Conservation (phyloP, 805 yeast species). For the Yarrowia deformans region DNA sequence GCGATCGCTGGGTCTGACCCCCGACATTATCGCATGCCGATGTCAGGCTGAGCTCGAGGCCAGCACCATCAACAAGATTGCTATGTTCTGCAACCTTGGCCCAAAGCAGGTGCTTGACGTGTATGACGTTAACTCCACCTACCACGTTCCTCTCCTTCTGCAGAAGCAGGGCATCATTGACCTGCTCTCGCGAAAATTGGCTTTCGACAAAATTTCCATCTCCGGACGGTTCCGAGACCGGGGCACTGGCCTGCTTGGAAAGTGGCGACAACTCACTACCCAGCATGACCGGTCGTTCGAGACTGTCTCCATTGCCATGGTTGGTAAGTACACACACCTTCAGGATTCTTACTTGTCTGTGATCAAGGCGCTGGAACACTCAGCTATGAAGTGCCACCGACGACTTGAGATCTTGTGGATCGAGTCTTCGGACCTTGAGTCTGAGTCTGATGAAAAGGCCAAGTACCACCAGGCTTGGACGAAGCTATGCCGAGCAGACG, state of each 20-base stretch:
- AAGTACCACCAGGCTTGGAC: slow-evolving; percentile 97
- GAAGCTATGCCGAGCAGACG: slow-evolving; percentile 88
- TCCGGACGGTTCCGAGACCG: slow-evolving; percentile 60
- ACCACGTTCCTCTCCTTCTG: slow-evolving; percentile 93
- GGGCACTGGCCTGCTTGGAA: slow-evolving; percentile 73
- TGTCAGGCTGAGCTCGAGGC: slow-evolving; percentile 82
- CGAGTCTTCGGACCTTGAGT: slow-evolving; percentile 89
- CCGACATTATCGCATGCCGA: slow-evolving; percentile 98
- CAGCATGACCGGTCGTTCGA: slow-evolving; percentile 84
- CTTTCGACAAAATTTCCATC: slow-evolving; percentile 59
- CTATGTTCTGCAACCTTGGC: slow-evolving; percentile 99
- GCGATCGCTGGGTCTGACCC: slow-evolving; percentile 91
- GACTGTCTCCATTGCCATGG: slow-evolving; percentile 91
- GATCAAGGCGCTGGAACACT: slow-evolving; percentile 93
- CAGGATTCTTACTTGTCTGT: slow-evolving; percentile 96
- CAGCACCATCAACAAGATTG: slow-evolving; percentile 91
- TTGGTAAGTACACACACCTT: slow-evolving; percentile 95
- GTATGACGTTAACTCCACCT: slow-evolving; percentile 95
- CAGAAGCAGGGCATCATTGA: slow-evolving; percentile 84
- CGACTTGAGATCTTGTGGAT: slow-evolving; percentile 93
- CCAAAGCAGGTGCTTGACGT: slow-evolving; percentile 97
- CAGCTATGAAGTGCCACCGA: slow-evolving; percentile 88
- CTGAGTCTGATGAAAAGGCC: slow-evolving; percentile 68
- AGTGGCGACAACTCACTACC: slow-evolving; percentile 82
- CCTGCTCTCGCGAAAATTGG: slow-evolving; percentile 72